These are phyloP conservation scores for Simmondsia chinensis DNA, from an alignment of 148 eudicot genomes.

Conservation along the genomic window DNA sequence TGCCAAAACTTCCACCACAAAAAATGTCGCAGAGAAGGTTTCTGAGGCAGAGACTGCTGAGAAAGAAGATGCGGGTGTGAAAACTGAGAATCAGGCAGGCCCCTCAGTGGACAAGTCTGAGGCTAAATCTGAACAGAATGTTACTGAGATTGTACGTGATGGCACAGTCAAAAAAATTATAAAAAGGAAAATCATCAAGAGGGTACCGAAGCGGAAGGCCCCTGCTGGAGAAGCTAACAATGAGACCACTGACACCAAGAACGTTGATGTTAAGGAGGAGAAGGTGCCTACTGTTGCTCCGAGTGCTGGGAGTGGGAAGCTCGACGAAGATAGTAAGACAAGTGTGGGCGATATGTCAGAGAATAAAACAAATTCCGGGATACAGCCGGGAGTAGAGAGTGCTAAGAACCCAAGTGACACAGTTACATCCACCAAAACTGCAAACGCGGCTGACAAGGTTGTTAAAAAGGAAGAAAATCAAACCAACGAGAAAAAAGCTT, in stretches of 20 bases:
- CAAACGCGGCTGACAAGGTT: conserved; percentile 23
- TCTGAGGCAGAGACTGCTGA: conserved; percentile 19
- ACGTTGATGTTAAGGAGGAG: conserved; percentile 17
- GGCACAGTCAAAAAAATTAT: conserved; percentile 35
- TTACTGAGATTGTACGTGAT: conserved; percentile 24
- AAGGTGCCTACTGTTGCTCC: conserved; percentile 14
- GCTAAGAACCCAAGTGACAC: conserved; percentile 20
- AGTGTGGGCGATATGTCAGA: conserved; percentile 16
- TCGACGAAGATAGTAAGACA: conserved; percentile 10
- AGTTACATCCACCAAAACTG: conserved; percentile 21
- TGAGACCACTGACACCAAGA: conserved; percentile 21
- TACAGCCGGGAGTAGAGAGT: conserved; percentile 12
- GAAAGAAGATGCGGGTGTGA: conserved; percentile 28
- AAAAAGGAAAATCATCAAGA: conserved; percentile 71
- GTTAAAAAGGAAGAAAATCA: conserved; percentile 26
- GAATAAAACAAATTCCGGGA: conserved; percentile 8
- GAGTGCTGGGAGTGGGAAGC: conserved; percentile 11
- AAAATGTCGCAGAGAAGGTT: conserved; percentile 46
- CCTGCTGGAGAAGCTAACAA: conserved; percentile 23
- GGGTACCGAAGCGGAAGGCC: conserved; percentile 55
- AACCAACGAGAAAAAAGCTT: conserved; percentile 21
- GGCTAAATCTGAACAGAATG: conserved; percentile 28
- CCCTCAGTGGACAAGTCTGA: conserved; percentile 26
- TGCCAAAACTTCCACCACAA: conserved; percentile 45
- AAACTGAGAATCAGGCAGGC: conserved; percentile 20